A percentile compares a stretch with the other conserved stretches of the same genome.
Conservation (phyloP, 768 basidiomycete species). For the Mrakia blollopis region DNA sequence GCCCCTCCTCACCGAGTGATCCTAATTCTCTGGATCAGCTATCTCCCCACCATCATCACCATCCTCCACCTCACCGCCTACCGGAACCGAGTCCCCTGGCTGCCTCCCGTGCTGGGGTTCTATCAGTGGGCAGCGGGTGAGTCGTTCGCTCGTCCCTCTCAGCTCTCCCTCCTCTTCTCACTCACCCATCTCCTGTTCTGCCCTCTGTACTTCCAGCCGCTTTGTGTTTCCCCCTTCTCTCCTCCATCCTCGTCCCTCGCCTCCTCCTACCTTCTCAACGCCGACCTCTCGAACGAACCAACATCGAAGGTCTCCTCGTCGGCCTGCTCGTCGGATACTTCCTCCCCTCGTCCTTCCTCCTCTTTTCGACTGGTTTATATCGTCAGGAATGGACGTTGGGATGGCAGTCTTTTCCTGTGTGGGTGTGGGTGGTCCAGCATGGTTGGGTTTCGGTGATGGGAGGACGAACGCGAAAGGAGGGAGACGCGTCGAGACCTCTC, state of each 20-base stretch:
- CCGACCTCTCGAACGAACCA: background rate
- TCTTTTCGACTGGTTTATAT: background rate
- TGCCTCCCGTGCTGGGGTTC: background rate
- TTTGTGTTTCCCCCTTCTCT: background rate
- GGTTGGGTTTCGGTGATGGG: background rate
- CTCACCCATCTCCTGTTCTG: background rate
- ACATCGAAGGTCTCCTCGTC: background rate
- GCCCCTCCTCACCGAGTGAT: background rate
- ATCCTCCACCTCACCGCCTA: background rate
- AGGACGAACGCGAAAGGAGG: background rate
- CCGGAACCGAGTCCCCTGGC: background rate
- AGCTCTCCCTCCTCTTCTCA: background rate
- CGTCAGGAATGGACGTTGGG: background rate
- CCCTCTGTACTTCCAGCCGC: background rate
- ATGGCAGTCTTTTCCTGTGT: slow-evolving; percentile 7
- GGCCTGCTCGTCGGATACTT: background rate
- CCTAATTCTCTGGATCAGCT: background rate
- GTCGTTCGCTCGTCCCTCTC: background rate
- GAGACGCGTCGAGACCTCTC: background rate
- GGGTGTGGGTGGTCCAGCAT: background rate
- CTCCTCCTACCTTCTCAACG: background rate
- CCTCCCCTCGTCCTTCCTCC: background rate
- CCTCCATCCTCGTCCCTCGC: background rate
- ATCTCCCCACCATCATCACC: background rate
- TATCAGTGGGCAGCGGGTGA: background rate